Percentiles rank a stretch among this genome's conserved stretches.
These are phyloP conservation scores for Fonsecaea multimorphosa DNA, from an alignment of 2,329 filamentous ascomycete genomes.

Conservation along the genomic window DNA sequence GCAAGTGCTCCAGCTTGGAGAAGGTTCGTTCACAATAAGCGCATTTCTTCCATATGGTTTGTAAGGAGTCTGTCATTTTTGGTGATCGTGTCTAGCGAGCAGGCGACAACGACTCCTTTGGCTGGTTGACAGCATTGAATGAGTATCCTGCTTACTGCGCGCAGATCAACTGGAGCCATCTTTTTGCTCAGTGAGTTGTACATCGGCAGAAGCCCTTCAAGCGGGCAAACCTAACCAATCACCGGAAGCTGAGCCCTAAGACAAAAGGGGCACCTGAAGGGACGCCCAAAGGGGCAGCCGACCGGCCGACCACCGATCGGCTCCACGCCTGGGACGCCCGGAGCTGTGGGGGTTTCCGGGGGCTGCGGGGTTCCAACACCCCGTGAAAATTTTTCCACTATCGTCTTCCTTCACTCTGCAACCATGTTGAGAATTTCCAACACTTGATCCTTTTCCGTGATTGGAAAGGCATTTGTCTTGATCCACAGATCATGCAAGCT, in stretches of 20 bases:
- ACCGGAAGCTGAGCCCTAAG: background rate
- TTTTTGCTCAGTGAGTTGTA: background rate
- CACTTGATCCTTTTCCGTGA: conserved; percentile 56
- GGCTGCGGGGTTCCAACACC: background rate
- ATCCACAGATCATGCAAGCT: conserved; percentile 30
- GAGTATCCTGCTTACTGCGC: background rate
- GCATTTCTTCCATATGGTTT: background rate
- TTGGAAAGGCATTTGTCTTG: conserved; percentile 48
- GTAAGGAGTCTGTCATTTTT: background rate
- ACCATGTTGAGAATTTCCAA: conserved; percentile 57
- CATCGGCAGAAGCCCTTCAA: background rate
- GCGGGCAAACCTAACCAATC: background rate
- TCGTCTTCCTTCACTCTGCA: conserved; percentile 8
- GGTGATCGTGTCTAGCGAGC: background rate
- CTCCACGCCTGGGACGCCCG: background rate
- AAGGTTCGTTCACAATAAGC: background rate
- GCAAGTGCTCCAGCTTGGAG: background rate
- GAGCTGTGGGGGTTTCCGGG: background rate
- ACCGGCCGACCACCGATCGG: background rate
- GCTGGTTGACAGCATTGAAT: background rate
- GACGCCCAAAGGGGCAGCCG: no score
- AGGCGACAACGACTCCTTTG: background rate
- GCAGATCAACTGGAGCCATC: conserved; percentile 1
- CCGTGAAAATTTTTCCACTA: background rate
- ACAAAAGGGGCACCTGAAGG: background rate